Evolutionary conservation across 2,329 filamentous ascomycete genomes (phyloP).

Genomic region (Zymoseptoria tritici): DNA sequence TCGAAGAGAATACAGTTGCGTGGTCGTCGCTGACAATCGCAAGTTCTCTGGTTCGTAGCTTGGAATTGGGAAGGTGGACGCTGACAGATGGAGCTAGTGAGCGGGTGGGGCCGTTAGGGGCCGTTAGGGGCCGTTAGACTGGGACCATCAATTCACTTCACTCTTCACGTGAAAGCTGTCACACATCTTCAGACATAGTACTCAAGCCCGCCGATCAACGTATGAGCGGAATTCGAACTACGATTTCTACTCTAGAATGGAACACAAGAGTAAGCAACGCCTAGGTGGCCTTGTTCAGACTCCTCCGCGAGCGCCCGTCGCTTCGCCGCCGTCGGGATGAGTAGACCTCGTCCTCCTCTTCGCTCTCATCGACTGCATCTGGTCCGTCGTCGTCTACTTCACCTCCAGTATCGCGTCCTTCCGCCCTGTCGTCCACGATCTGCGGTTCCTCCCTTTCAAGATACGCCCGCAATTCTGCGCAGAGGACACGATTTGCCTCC

Average conservation of each 20-base stretch:
- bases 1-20: not conserved
- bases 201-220: not conserved
- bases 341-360: not conserved
- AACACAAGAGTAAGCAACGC: not conserved
- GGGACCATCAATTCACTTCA: too few species aligned
- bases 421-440: not conserved
- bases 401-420: not conserved
- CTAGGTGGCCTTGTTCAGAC: not conserved
- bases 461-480: not conserved
- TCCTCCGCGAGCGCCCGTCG: not conserved
- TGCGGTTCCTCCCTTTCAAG: not conserved
- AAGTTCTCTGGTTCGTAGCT: not conserved
- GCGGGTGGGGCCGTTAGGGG: not conserved
- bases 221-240: not conserved
- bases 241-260: not conserved
- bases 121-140: too few species aligned
- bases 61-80: not conserved
- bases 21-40: not conserved
- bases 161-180: not conserved
- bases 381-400: not conserved
- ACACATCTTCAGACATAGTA: not conserved
- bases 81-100: not conserved
- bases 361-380: not conserved
- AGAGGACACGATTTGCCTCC: not conserved
- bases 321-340: not conserved